These are phyloP conservation scores for Cucurbitaria berberidis DNA, from an alignment of 2,329 filamentous ascomycete genomes.

Conservation along the genomic window DNA sequence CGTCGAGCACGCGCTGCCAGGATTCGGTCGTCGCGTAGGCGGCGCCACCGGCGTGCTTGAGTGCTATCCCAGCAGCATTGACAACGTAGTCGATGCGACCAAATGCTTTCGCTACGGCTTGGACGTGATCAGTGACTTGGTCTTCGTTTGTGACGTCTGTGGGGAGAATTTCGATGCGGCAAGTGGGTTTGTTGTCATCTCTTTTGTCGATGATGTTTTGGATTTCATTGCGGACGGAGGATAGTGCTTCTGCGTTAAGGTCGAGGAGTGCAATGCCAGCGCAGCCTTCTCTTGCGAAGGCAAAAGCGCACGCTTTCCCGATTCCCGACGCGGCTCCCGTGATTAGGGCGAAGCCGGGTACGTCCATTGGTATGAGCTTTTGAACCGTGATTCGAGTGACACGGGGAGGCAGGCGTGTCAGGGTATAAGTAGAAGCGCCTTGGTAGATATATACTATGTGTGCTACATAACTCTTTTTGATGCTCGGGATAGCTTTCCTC, in stretches of 20 bases:
- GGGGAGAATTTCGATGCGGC: constrained; percentile 4
- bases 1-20: constrained; percentile 51
- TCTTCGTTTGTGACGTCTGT: constrained; percentile 45
- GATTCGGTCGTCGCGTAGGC: constrained; percentile 46
- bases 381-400: neutral
- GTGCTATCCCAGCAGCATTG: constrained; percentile 51
- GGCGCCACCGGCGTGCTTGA: constrained; percentile 48
- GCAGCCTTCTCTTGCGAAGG: constrained; percentile 26
- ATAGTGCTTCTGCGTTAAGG: constrained; percentile 19
- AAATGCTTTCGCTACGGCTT: constrained; percentile 36
- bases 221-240: constrained; percentile 19
- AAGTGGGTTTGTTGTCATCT: neutral
- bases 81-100: constrained; percentile 52
- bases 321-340: constrained; percentile 30
- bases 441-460: neutral
- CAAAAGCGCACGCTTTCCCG: constrained; percentile 22
- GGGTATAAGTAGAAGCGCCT: too few species aligned
- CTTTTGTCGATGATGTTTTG: neutral
- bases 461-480: neutral
- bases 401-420: neutral
- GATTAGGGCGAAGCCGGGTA: constrained; percentile 29
- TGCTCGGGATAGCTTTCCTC: neutral
- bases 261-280: constrained; percentile 28
- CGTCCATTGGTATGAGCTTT: constrained; percentile 20
- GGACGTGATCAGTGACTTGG: constrained; percentile 33